Conservation (phyloP, 1,139 yeast genomes). For the Debaryomyces psychrophilus region DNA sequence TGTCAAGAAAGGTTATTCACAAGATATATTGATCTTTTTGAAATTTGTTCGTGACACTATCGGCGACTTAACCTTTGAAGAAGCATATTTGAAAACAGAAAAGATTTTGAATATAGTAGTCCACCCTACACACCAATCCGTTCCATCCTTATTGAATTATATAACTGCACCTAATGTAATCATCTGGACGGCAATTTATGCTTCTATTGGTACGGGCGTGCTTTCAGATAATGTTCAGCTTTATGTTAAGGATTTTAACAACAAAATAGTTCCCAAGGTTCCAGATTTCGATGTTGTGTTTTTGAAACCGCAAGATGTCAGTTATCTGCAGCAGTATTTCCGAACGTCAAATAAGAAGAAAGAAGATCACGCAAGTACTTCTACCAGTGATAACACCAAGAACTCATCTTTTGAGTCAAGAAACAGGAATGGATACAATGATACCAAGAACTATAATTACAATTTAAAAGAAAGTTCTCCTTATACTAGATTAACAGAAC, state of each 20-base stretch:
- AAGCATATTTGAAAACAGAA: slow-evolving; percentile 85
- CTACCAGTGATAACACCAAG: slow-evolving; percentile 12
- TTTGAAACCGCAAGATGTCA: slow-evolving; percentile 52
- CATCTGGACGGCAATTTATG: slow-evolving; percentile 82
- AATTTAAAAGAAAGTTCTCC: slow-evolving; percentile 55
- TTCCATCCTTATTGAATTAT: slow-evolving; percentile 82
- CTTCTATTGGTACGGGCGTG: slow-evolving; percentile 72
- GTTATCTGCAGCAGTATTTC: slow-evolving; percentile 47
- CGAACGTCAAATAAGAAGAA: slow-evolving; percentile 21
- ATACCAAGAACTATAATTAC: slow-evolving; percentile 15
- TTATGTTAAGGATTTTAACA: slow-evolving; percentile 68
- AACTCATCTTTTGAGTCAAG: slow-evolving; percentile 1
- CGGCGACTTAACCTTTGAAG: slow-evolving; percentile 89
- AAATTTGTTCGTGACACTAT: slow-evolving; percentile 77
- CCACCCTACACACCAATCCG: slow-evolving; percentile 73
- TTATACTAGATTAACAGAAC: slow-evolving; percentile 84
- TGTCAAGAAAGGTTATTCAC: slow-evolving; percentile 76
- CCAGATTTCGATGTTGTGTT: slow-evolving; percentile 40
- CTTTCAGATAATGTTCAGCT: slow-evolving; percentile 63
- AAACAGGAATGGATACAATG: slow-evolving; percentile 5
- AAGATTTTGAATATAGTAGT: slow-evolving; percentile 85
- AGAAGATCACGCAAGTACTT: slow-evolving; percentile 16
- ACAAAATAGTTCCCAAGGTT: slow-evolving; percentile 51
- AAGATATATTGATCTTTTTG: slow-evolving; percentile 77
- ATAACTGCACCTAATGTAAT: slow-evolving; percentile 94